phyloP scores from a whole-genome alignment of 495 filamentous ascomycete species.

The Pyrenula massariospora region DNA sequence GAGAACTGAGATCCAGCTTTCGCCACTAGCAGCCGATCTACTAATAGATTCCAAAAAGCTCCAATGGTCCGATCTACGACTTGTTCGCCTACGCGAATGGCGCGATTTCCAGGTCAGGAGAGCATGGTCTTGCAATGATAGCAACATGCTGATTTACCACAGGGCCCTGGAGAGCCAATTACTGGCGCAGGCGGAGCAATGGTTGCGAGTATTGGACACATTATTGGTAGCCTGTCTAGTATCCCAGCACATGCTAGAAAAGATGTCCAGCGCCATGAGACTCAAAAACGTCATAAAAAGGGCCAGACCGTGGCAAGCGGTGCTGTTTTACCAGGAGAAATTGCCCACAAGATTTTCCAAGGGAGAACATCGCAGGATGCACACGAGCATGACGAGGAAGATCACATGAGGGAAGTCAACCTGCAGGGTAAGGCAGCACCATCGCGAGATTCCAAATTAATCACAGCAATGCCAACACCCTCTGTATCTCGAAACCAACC shows the following conservation, averaged over 20 bases:
- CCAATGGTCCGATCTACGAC: constrained; percentile 17
- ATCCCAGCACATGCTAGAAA: not conserved
- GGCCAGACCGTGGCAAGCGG: not conserved
- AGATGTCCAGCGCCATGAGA: not conserved
- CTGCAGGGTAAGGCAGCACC: not conserved
- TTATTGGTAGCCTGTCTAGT: not conserved
- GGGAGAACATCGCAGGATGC: not conserved
- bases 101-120: not conserved
- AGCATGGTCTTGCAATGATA: constrained; percentile 9
- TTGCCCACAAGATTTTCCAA: not conserved
- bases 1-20: constrained; percentile 37
- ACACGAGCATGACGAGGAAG: not conserved
- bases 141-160: constrained; percentile 21
- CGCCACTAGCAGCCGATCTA: constrained; percentile 54
- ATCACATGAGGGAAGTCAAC: not conserved
- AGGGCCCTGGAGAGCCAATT: constrained; percentile 26
- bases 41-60: constrained; percentile 49
- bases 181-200: constrained; percentile 28
- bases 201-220: constrained; percentile 11
- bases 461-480: not conserved
- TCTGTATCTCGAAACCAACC: not conserved
- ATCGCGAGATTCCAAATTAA: not conserved
- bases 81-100: constrained; percentile 15
- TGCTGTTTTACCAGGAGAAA: not conserved
- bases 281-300: not conserved